Evolutionary conservation across 257 asterid species (phyloP).

Genomic region (Salvia hispanica): DNA sequence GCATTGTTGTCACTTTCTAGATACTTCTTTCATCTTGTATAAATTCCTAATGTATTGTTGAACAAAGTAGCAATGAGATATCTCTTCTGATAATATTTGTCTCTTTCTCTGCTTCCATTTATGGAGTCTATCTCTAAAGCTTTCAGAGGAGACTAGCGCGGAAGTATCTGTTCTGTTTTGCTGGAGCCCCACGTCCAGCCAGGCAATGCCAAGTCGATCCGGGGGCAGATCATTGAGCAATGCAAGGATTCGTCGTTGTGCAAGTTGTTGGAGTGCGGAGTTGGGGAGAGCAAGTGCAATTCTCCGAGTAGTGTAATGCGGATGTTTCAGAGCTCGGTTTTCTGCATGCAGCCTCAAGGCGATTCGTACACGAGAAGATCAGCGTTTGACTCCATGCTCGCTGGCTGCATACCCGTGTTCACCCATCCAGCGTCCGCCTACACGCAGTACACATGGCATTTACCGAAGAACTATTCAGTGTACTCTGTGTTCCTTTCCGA

Average conservation of each 20-base stretch:
- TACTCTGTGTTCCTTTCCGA: conserved; percentile 79
- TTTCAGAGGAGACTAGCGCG: conserved; percentile 48
- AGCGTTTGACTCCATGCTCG: conserved; percentile 81
- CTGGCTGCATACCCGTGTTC: conserved; percentile 91
- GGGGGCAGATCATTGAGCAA: conserved; percentile 72
- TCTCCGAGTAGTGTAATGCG: conserved; percentile 83
- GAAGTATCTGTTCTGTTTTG: conserved; percentile 77
- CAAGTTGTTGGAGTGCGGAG: conserved; percentile 65
- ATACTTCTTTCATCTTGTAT: too few species aligned
- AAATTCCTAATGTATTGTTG: too few species aligned
- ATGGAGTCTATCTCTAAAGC: too few species aligned
- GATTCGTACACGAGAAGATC: conserved; percentile 91
- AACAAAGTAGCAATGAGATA: too few species aligned
- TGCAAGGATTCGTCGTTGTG: conserved; percentile 63
- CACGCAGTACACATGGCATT: conserved; percentile 86
- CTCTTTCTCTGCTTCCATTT: too few species aligned
- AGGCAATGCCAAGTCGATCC: conserved; percentile 59
- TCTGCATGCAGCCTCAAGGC: conserved; percentile 90
- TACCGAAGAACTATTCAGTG: conserved; percentile 57
- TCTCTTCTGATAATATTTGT: too few species aligned
- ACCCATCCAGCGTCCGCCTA: conserved; percentile 88
- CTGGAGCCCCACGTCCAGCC: conserved; percentile 95
- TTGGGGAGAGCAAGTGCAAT: conserved; percentile 79
- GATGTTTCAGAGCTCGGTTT: conserved; percentile 78
- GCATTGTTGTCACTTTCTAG: too few species aligned